Conservation (phyloP, 1,284 basidiomycete genomes). For the Cutaneotrichosporon spelunceum region DNA sequence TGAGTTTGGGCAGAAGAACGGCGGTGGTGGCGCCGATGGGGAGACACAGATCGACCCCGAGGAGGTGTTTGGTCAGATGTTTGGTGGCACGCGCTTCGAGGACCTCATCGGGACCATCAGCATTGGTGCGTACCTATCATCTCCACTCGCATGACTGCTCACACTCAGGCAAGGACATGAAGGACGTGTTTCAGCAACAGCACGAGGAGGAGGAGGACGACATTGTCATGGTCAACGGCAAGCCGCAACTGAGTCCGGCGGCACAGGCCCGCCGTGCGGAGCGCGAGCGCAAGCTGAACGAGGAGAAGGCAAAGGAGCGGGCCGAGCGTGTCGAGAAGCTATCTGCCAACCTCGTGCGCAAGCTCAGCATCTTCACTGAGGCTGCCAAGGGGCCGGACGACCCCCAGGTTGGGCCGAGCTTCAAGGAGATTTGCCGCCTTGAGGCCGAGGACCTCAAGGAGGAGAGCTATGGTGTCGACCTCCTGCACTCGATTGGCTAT, state of each 20-base stretch:
- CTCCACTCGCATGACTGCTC: not conserved
- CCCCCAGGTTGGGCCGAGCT: conserved; percentile 58
- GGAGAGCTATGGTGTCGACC: conserved; percentile 90
- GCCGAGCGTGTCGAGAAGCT: conserved; percentile 77
- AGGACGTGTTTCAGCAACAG: conserved; percentile 90
- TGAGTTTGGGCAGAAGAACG: conserved; percentile 60
- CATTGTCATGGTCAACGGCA: conserved; percentile 47
- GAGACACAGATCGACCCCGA: conserved; percentile 61
- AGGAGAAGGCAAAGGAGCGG: conserved; percentile 74
- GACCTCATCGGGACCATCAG: conserved; percentile 56
- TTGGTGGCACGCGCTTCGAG: conserved; percentile 59
- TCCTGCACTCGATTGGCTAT: conserved; percentile 86
- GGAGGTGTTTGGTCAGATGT: conserved; percentile 90
- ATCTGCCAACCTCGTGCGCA: conserved; percentile 76
- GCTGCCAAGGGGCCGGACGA: conserved; percentile 69
- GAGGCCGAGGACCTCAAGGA: conserved; percentile 84
- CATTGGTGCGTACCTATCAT: conserved; percentile 42
- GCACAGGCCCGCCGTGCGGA: conserved; percentile 70
- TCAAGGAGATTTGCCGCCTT: conserved; percentile 67
- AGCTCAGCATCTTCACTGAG: conserved; percentile 89
- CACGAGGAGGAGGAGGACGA: conserved; percentile 59
- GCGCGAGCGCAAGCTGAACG: conserved; percentile 69
- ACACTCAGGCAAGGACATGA: conserved; percentile 87
- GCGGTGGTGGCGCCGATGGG: conserved; percentile 35
- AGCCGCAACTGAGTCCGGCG: conserved; percentile 67